phyloP scores from a whole-genome alignment of 2,329 filamentous ascomycete genomes.

The Phialophora macrospora region DNA sequence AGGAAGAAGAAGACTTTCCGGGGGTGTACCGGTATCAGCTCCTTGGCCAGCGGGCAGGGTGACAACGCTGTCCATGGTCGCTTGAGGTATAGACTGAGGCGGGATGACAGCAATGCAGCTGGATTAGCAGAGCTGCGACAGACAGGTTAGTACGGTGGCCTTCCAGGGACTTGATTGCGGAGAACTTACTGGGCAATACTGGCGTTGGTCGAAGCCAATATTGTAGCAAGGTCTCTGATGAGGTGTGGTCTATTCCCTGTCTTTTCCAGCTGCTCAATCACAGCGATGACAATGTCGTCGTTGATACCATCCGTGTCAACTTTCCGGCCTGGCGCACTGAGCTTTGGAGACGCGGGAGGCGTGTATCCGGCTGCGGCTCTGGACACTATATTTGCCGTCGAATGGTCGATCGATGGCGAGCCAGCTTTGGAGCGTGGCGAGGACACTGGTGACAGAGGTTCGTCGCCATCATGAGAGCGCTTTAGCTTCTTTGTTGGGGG shows the following conservation, averaged over 20 bases:
- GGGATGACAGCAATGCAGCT: conserved; percentile 91
- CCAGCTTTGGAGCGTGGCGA: conserved; percentile 45
- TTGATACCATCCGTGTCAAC: conserved; percentile 84
- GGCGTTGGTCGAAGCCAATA: conserved; percentile 75
- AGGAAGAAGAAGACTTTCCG: conserved; percentile 96
- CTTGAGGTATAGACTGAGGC: conserved; percentile 86
- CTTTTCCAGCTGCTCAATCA: conserved; percentile 84
- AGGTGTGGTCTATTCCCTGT: conserved; percentile 91
- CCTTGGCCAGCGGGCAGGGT: conserved; percentile 88
- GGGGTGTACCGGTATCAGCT: conserved; percentile 88
- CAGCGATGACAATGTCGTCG: conserved; percentile 92
- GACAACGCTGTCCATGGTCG: conserved; percentile 77
- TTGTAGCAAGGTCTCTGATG: conserved; percentile 86
- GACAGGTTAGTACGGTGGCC: conserved; percentile 41
- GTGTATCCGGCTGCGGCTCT: conserved; percentile 64
- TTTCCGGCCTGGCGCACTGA: conserved; percentile 53
- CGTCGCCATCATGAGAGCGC: conserved; percentile 67
- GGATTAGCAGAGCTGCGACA: conserved; percentile 86
- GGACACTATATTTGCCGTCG: conserved; percentile 44
- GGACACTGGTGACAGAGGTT: conserved; percentile 43
- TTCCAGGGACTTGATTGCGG: neutral
- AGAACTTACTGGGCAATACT: conserved; percentile 86
- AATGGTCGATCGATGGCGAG: conserved; percentile 47
- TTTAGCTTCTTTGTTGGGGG: conserved; percentile 74
- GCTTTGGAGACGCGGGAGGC: conserved; percentile 74